phyloP scores from a whole-genome alignment of 1,284 basidiomycete genomes.

The Microbotryomycetes sp. region DNA sequence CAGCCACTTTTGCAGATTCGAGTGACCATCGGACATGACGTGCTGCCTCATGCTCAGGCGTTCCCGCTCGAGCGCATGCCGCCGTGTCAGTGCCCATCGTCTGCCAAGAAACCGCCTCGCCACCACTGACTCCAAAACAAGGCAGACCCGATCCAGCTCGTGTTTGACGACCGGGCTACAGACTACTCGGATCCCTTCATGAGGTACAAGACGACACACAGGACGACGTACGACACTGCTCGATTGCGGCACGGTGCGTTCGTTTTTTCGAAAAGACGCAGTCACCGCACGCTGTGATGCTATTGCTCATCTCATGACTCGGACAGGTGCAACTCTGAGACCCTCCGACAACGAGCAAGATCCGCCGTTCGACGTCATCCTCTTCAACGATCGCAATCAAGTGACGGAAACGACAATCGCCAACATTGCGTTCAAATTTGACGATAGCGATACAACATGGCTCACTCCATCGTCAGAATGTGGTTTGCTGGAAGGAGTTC shows the following conservation, averaged over 20 bases:
- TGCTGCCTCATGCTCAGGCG: background rate
- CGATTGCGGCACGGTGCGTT: constrained; percentile 8
- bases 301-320: no score
- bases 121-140: background rate
- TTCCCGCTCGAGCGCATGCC: constrained; percentile 12
- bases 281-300: no score
- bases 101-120: background rate
- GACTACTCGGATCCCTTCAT: constrained; percentile 15
- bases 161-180: constrained; percentile 12
- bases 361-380: constrained; percentile 20
- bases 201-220: constrained; percentile 11
- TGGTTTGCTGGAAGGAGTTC: constrained; percentile 12
- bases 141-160: constrained; percentile 15
- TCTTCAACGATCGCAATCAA: constrained; percentile 8
- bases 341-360: background rate
- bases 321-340: constrained; percentile 6
- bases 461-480: background rate
- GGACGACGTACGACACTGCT: constrained; percentile 14
- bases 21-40: background rate
- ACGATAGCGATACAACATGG: background rate
- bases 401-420: constrained; percentile 25
- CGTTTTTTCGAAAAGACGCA: no score
- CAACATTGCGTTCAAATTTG: constrained; percentile 20
- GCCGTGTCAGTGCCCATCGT: background rate
- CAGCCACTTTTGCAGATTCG: background rate